Evolutionary conservation across 805 yeast species (phyloP).

Genomic region (Myxozyma nipponensis): DNA sequence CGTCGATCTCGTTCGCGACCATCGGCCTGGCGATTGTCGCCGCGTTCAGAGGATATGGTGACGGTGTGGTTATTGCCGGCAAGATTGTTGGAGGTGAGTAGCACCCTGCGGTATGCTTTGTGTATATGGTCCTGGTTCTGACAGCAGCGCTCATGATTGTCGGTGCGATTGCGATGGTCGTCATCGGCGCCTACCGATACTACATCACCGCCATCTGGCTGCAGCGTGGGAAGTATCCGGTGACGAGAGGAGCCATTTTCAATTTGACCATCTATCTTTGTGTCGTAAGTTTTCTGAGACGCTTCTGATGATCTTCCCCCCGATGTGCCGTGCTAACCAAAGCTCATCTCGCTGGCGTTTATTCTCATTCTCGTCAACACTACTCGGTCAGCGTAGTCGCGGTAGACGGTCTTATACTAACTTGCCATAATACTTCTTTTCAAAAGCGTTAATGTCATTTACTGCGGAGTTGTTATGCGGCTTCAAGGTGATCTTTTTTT

Average conservation of each 20-base stretch:
- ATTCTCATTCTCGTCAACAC: slow-evolving; percentile 20
- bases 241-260: slow-evolving; percentile 20
- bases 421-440: too few relatives aligned
- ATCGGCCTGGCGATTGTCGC: slow-evolving; percentile 58
- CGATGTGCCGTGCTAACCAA: not conserved
- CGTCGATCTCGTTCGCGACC: slow-evolving; percentile 52
- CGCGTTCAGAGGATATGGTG: slow-evolving; percentile 42
- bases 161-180: not conserved
- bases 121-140: not conserved
- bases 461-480: too few relatives aligned
- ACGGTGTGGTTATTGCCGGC: slow-evolving; percentile 16
- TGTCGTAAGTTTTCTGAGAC: slow-evolving; percentile 7
- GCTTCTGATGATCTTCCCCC: not conserved
- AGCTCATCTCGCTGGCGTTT: slow-evolving; percentile 18
- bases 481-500: too few relatives aligned
- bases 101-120: not conserved
- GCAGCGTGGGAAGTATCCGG: slow-evolving; percentile 24
- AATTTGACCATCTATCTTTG: slow-evolving; percentile 11
- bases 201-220: slow-evolving; percentile 24
- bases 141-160: not conserved
- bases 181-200: slow-evolving; percentile 3
- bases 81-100: slow-evolving; percentile 19
- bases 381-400: slow-evolving; percentile 1
- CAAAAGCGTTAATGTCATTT: too few relatives aligned
- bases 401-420: too few relatives aligned